Conservation (phyloP, 1,139 yeast species). For the Magnusiomyces sp. region DNA sequence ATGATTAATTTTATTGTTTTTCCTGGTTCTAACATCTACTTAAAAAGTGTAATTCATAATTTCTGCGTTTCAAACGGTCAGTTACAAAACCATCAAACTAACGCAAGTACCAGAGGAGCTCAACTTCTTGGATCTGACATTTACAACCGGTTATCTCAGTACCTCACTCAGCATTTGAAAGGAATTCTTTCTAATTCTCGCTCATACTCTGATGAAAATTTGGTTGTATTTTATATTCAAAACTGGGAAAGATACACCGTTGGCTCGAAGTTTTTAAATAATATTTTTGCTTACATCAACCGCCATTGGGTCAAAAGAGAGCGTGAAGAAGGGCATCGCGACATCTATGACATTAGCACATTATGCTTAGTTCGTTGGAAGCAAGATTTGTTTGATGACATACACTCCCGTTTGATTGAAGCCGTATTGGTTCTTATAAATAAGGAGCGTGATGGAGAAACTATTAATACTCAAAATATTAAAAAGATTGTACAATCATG, state of each 20-base stretch:
- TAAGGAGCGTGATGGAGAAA: conserved; percentile 70
- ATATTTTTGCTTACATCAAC: conserved; percentile 91
- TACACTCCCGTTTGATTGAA: conserved; percentile 49
- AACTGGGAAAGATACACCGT: conserved; percentile 82
- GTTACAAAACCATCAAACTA: not conserved
- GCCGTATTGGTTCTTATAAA: conserved; percentile 73
- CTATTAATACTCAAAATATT: conserved; percentile 58
- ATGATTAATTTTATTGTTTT: not conserved
- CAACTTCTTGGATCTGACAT: conserved; percentile 80
- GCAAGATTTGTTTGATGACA: conserved; percentile 63
- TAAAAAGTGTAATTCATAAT: conserved; percentile 82
- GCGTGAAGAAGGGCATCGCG: conserved; percentile 88
- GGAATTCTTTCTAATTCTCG: conserved; percentile 31
- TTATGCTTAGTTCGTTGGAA: conserved; percentile 86
- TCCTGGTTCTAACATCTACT: conserved; percentile 3
- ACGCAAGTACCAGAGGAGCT: conserved; percentile 26
- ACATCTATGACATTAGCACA: conserved; percentile 85
- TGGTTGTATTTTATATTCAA: conserved; percentile 75
- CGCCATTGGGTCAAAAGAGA: conserved; percentile 97
- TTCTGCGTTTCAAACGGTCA: conserved; percentile 53
- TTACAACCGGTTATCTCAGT: conserved; percentile 60
- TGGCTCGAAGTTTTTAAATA: conserved; percentile 88
- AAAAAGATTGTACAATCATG: conserved; percentile 76
- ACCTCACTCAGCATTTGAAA: conserved; percentile 54
- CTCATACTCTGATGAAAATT: conserved; percentile 44